A percentile compares a stretch with the other conserved stretches of the same genome.
Conservation (phyloP, 139 green algal species). For the Picochlorum sp. region DNA sequence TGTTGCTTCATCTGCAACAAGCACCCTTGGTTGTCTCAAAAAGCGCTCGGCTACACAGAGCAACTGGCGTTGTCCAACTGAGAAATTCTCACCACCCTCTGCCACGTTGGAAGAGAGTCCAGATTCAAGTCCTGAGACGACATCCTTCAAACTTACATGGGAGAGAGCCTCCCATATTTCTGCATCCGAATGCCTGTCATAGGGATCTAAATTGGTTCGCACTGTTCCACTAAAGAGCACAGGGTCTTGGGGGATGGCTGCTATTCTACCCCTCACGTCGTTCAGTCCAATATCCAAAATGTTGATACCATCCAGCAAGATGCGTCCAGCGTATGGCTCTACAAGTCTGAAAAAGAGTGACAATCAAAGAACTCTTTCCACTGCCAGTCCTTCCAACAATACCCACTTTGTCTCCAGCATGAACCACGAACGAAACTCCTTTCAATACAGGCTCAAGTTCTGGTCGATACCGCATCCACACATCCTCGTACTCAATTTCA, state of each 20-base stretch:
- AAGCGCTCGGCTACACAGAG: slow-evolving; percentile 85
- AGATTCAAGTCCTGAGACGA: slow-evolving; percentile 17
- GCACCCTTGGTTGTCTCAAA: slow-evolving; percentile 54
- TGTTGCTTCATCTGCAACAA: slow-evolving; percentile 93
- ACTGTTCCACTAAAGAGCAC: slow-evolving; percentile 85
- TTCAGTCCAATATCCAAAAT: slow-evolving; percentile 59
- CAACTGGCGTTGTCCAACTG: slow-evolving; percentile 82
- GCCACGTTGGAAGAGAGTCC: slow-evolving; percentile 46
- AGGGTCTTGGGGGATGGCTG: slow-evolving; percentile 80
- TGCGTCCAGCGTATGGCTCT: slow-evolving; percentile 56
- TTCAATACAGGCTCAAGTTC: slow-evolving; percentile 74
- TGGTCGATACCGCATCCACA: slow-evolving; percentile 79
- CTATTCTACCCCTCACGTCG: slow-evolving; percentile 62
- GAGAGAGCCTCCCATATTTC: slow-evolving; percentile 71
- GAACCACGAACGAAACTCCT: slow-evolving; percentile 37
- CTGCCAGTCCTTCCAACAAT: slow-evolving; percentile 81
- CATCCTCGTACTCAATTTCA: slow-evolving; percentile 43
- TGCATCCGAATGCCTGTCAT: slow-evolving; percentile 51
- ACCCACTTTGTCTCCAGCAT: slow-evolving; percentile 54
- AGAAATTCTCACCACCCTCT: slow-evolving; percentile 77
- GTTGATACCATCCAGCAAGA: slow-evolving; percentile 80
- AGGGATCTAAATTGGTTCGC: slow-evolving; percentile 89
- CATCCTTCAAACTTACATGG: slow-evolving; percentile 54
- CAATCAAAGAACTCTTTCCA: slow-evolving; percentile 78
- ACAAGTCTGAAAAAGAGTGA: slow-evolving; percentile 82